Base-by-base conservation (phyloP, 345 rosid genomes). In the Moringa oleifera region DNA sequence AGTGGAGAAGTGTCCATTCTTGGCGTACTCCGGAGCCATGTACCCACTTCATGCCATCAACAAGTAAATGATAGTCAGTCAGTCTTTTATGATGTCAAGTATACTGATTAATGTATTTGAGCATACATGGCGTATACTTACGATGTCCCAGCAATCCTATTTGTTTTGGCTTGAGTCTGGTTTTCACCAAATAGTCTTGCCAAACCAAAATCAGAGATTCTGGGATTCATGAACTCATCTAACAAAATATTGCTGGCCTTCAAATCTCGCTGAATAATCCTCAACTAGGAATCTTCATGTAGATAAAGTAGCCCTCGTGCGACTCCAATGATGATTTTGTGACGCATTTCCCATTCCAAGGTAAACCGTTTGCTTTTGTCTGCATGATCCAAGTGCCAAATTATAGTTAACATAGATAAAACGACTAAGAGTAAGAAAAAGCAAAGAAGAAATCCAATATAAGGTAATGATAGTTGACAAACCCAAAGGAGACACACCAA, bases 21-120 rank as follows among this genome's bases (percentile, higher is more conserved):
- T 73, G 13, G 57, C 53, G 36, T 79, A 82, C 65, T 81, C 85
- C 1, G 79, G 84, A 59, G 82, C 84, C 82, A 81, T 84, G 57
- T 79, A 81, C 0, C 89, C 84, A 25, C 84, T 82, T 41, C 47
- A 41, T 7, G 47, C 47, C 47, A 41, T 41, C 12, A 41, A 41
- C 37, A 33, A 33, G 37, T 4, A n/a, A n/a, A n/a, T n/a, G n/a
- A n/a, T n/a, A n/a, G n/a, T n/a, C n/a, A n/a, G n/a, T n/a, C n/a
- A n/a, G n/a, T n/a, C n/a, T n/a, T n/a, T n/a, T n/a, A n/a, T n/a
- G n/a, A n/a, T n/a, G n/a, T n/a, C n/a, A n/a, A n/a, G n/a, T n/a
- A n/a, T n/a, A n/a, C n/a, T n/a, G n/a, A n/a, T n/a, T n/a, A n/a
- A n/a, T n/a, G n/a, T n/a, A n/a, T n/a, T 11, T 33, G 37, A 11